These are phyloP conservation scores for Leptomonas pyrrhocoris DNA, from an alignment of 208 protist genomes.

Conservation along the genomic window DNA sequence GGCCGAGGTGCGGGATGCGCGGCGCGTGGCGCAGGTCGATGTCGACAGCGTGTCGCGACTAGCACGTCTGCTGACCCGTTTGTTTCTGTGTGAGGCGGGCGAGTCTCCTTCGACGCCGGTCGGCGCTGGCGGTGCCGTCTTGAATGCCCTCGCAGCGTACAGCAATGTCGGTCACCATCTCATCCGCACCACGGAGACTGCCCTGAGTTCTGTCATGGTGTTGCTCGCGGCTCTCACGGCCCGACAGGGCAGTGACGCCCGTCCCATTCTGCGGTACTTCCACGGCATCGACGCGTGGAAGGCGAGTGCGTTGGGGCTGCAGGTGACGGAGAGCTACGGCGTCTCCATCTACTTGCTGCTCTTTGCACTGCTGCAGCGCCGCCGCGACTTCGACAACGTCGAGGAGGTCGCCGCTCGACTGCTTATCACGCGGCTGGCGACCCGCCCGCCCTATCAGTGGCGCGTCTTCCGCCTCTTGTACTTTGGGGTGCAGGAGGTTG, in stretches of 20 bases:
- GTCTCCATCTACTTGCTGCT: constrained; percentile 40
- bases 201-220: constrained; percentile 34
- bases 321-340: constrained; percentile 59
- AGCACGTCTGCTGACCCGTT: constrained; percentile 20
- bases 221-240: constrained; percentile 39
- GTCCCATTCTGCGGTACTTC: constrained; percentile 53
- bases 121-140: not conserved
- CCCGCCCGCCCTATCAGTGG: constrained; percentile 57
- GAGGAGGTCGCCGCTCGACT: constrained; percentile 45
- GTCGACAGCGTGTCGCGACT: constrained; percentile 50
- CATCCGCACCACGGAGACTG: constrained; percentile 38
- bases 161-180: constrained; percentile 39
- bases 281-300: constrained; percentile 45
- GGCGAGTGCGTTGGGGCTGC: constrained; percentile 51
- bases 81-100: constrained; percentile 32
- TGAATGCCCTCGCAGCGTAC: constrained; percentile 36
- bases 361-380: constrained; percentile 38
- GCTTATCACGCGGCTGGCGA: constrained; percentile 47
- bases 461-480: constrained; percentile 44
- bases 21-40: constrained; percentile 51
- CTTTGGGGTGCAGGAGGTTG: constrained; percentile 22
- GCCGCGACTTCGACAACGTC: constrained; percentile 56
- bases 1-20: constrained; percentile 28
- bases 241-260: constrained; percentile 43
- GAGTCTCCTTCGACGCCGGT: constrained; percentile 10